Base-by-base conservation (phyloP, 2,329 filamentous ascomycete genomes). In the Aspergillus pseudoglaucus region DNA sequence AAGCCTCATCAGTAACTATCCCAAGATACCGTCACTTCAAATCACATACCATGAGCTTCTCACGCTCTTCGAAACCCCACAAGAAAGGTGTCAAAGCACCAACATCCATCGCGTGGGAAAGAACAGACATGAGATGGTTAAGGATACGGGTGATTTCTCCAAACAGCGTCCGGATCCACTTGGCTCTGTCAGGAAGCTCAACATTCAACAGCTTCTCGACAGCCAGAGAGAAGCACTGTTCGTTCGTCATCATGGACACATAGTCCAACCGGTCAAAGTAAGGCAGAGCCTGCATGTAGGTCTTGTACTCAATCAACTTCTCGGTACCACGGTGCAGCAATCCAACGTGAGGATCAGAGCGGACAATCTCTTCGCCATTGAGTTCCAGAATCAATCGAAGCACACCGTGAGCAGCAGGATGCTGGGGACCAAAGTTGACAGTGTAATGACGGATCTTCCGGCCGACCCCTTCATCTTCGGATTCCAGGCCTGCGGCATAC, bases 231-330 rank as follows among this genome's bases (percentile, higher is more conserved):
- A 89, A 98, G 67, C 90, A 95, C 75, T 98, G 93, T 79, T 98
- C 93, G 73, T 98, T 98, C 64, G 93, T 98, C 93, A 98, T 98
- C 94, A 98, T 98, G 64, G 90, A 96, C 60, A 96, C 90, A 72
- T 98, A 98, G 74, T 98, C 93, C 70, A 98, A 80, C 61, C 93
- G 89, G 75, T 98, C 93, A 69, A 98, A 98, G 78, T 98, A 98
- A 48, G 93, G 93, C 66, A 98, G 78, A 49, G 93, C 93, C 78
- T 98, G 93, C 65, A 97, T 81, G 68, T 98, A 98, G 61, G 91
- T 95, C 81, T 95, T 96, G 82, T 98, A 98, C 79, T 98, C 93
- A 74, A 97, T 97, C 75, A 98, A 83, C 81, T 98, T 98, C 80
- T 98, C 93, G 54, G 93, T 98, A 59, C 93, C 93, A 63, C 93